phyloP scores from a whole-genome alignment of 768 basidiomycete species.

The Strobilomyces echinocephalus region DNA sequence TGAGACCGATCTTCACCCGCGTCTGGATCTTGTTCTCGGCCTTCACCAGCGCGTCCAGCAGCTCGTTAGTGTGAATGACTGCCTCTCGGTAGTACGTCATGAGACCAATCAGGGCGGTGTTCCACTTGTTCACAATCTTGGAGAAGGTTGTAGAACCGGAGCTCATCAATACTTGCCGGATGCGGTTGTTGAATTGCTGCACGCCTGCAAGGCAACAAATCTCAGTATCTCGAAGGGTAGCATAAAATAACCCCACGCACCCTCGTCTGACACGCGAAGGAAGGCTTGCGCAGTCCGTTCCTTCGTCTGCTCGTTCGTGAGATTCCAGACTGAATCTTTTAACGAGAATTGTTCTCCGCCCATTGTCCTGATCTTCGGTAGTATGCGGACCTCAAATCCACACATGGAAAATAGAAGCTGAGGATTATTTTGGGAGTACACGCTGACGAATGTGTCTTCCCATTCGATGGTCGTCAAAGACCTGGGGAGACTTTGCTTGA shows the following conservation, averaged over 20 bases:
- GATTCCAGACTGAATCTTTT: slow-evolving; percentile 94
- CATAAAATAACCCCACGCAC: slow-evolving; percentile 31
- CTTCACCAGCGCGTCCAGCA: slow-evolving; percentile 94
- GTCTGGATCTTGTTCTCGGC: slow-evolving; percentile 99
- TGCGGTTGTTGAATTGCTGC: slow-evolving; percentile 96
- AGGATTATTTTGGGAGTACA: slow-evolving; percentile 96
- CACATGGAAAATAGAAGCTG: slow-evolving; percentile 98
- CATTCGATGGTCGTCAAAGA: slow-evolving; percentile 98
- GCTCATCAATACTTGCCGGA: slow-evolving; percentile 95
- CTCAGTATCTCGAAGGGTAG: not conserved
- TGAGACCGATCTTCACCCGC: slow-evolving; percentile 98
- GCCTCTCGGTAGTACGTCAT: slow-evolving; percentile 99
- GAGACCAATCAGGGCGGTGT: slow-evolving; percentile 88
- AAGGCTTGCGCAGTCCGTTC: slow-evolving; percentile 98
- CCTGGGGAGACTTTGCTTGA: slow-evolving; percentile 92
- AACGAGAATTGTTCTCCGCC: slow-evolving; percentile 96
- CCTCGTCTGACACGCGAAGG: slow-evolving; percentile 95
- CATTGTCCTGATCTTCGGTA: slow-evolving; percentile 94
- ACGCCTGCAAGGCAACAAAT: slow-evolving; percentile 48
- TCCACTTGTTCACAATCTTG: slow-evolving; percentile 99
- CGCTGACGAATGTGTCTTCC: slow-evolving; percentile 97
- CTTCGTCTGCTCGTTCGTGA: slow-evolving; percentile 95
- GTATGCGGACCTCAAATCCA: slow-evolving; percentile 96
- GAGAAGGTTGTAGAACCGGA: slow-evolving; percentile 98
- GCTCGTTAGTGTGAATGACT: slow-evolving; percentile 94